Evolutionary conservation across 192 early-diverging fungal species (phyloP).

Genomic region (Rhizophagus sp.): DNA sequence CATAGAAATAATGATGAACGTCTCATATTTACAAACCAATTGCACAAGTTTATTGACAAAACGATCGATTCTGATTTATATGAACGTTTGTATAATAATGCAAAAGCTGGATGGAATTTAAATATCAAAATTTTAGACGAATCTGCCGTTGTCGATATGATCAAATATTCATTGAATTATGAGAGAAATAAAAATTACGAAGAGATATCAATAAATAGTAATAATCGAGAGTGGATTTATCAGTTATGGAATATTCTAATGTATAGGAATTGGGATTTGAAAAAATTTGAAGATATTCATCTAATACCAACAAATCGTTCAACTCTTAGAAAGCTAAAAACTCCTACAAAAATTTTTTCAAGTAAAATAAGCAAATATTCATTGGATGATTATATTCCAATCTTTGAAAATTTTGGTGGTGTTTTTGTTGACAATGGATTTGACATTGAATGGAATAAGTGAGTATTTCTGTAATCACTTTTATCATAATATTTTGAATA

Average conservation of each 20-base stretch:
- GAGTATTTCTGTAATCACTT: neutral
- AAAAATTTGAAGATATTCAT: neutral
- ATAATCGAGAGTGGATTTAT: neutral
- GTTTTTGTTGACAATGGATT: neutral
- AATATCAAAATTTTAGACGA: neutral
- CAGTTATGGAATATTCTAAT: neutral
- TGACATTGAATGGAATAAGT: neutral
- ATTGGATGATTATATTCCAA: neutral
- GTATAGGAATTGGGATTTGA: neutral
- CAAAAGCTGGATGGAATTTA: neutral
- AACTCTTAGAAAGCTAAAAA: neutral
- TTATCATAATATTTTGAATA: neutral
- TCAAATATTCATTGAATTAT: neutral
- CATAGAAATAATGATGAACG: neutral
- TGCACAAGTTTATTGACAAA: conserved; percentile 12
- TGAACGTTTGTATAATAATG: neutral
- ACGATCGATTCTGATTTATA: neutral
- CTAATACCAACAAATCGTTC: neutral
- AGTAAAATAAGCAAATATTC: neutral
- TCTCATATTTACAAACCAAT: neutral
- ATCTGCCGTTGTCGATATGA: neutral
- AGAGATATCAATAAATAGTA: neutral
- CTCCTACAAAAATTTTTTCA: neutral
- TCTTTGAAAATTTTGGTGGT: neutral
- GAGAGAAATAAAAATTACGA: neutral